Evolutionary conservation across 148 eudicot genomes (phyloP), one percentile per base, ranked within the genome.

Genomic region (Silene uniflora): DNA sequence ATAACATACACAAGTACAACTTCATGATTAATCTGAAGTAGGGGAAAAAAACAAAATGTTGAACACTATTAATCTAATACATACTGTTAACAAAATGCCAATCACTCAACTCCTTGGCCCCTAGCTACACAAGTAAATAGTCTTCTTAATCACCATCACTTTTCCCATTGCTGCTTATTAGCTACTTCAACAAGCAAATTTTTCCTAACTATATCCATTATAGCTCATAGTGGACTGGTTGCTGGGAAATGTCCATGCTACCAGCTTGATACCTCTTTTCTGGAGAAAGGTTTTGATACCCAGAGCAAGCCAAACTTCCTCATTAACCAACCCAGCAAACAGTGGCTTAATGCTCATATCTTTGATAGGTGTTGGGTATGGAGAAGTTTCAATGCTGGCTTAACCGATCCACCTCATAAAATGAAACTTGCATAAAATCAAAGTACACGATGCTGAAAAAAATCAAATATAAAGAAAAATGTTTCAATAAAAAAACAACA

Each of bases 401-500:
- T 22, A 4, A 10, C 13, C 46, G 32, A 69, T 69, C 29, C 58
- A 69, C 58, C 18, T 12, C 46, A 70, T 23, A 22, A 21, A 22
- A 2, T 11, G 11, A 3, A 58, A 2, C 21, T 29, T 17, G 3
- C 35, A 24, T 23, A 12, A 62, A 25, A 27, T 25, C 29, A 8
- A 3, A 73, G 8, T 35, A 42, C 8, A 59, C 4, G 22, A 19
- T 27, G 7, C 52, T 11, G 9, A 22, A 11, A 8, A n/a, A 24
- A 62, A 27, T 24, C 7, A 64, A 47, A 54, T 29, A 1, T 18
- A 32, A 75, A 14, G n/a, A 52, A 22, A 75, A 19, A 69, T 25
- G 55, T 27, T 75, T 35, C 13, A 68, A 32, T 63, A 68, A 44
- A 63, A 60, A 67, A 46, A 77, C 56, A 67, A 71, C 60, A 71